phyloP scores from a whole-genome alignment of 2,329 filamentous ascomycete genomes.

The Fusarium coicis region DNA sequence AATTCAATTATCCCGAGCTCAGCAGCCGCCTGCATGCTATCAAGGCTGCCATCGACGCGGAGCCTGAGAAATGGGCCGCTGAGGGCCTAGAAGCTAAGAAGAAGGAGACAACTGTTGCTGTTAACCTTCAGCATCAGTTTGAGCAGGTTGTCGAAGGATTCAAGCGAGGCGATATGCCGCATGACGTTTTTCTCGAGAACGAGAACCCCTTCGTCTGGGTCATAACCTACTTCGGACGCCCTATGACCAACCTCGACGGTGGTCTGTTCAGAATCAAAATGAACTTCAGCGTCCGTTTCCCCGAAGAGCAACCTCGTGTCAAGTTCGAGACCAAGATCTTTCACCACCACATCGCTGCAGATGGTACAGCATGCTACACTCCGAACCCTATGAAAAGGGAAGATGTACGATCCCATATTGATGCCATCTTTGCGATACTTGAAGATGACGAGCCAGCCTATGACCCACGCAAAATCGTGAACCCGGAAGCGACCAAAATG shows the following conservation, averaged over 20 bases:
- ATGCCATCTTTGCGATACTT: slow-evolving; percentile 82
- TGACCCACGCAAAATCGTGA: slow-evolving; percentile 88
- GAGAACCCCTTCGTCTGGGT: slow-evolving; percentile 91
- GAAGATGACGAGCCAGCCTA: slow-evolving; percentile 90
- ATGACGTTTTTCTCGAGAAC: slow-evolving; percentile 81
- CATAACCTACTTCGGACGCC: slow-evolving; percentile 88
- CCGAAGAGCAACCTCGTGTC: slow-evolving; percentile 86
- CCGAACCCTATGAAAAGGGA: slow-evolving; percentile 70
- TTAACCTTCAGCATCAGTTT: slow-evolving; percentile 84
- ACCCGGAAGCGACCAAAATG: slow-evolving; percentile 85
- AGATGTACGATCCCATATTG: slow-evolving; percentile 84
- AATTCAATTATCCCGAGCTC: slow-evolving; percentile 82
- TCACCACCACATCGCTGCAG: slow-evolving; percentile 84
- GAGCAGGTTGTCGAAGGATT: slow-evolving; percentile 83
- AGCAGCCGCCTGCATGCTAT: slow-evolving; percentile 75
- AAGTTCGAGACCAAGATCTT: slow-evolving; percentile 84
- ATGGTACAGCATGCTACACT: slow-evolving; percentile 86
- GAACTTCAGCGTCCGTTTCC: slow-evolving; percentile 84
- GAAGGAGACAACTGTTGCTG: slow-evolving; percentile 79
- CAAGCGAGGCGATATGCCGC: slow-evolving; percentile 75
- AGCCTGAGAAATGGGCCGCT: slow-evolving; percentile 76
- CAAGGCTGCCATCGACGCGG: slow-evolving; percentile 75
- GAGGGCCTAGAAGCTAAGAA: slow-evolving; percentile 72
- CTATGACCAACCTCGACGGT: slow-evolving; percentile 93
- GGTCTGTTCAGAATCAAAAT: slow-evolving; percentile 87